Percentiles rank a stretch among this genome's conserved stretches.
phyloP scores from a whole-genome alignment of 345 rosid genomes.

The Salix purpurea region DNA sequence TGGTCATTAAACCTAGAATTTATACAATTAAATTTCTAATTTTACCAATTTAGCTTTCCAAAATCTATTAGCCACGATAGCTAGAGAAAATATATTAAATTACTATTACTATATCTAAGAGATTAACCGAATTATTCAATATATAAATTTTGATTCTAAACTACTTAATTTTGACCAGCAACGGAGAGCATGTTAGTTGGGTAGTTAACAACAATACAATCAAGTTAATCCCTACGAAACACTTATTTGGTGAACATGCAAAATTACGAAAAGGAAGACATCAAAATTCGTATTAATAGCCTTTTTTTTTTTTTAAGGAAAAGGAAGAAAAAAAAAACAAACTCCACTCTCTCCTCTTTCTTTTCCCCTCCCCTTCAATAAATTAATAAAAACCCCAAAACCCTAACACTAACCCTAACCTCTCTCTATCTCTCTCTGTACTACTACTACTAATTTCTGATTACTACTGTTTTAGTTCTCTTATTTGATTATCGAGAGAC shows the following conservation, averaged over 20 bases:
- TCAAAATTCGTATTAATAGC: neutral
- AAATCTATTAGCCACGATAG: too few relatives aligned
- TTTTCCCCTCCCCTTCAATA: constrained; percentile 8
- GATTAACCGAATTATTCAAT: too few relatives aligned
- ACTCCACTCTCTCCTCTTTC: constrained; percentile 17
- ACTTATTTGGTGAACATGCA: too few relatives aligned
- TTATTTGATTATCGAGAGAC: neutral
- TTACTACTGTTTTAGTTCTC: neutral
- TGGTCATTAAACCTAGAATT: too few relatives aligned
- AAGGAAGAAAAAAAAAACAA: neutral
- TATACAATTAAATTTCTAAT: too few relatives aligned
- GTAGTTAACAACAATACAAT: too few relatives aligned
- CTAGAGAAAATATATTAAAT: too few relatives aligned
- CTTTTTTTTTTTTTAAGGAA: neutral
- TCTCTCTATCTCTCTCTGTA: neutral
- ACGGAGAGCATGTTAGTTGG: too few relatives aligned
- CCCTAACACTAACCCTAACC: neutral
- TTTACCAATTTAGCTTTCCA: too few relatives aligned
- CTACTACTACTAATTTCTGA: neutral
- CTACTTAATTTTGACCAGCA: too few relatives aligned
- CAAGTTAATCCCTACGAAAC: too few relatives aligned
- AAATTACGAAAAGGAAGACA: neutral
- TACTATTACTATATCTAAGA: fast-evolving
- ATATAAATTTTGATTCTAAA: too few relatives aligned
- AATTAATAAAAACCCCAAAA: constrained; percentile 35